Evolutionary conservation across 2,329 filamentous ascomycete genomes (phyloP).

Genomic region (Colletotrichum sp.): DNA sequence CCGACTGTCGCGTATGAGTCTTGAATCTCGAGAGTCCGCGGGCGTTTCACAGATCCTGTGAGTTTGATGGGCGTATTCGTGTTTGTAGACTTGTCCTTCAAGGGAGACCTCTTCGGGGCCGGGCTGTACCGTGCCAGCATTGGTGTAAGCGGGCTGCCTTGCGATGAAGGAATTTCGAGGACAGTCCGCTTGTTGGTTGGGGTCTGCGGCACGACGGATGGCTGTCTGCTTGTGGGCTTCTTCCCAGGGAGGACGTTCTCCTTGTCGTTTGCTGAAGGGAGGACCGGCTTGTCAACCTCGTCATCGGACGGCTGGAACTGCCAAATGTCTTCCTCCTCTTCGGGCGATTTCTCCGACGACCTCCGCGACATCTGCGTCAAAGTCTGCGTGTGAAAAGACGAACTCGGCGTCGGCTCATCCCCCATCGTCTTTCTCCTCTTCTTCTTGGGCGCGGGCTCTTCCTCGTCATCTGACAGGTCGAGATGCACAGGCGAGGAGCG

Average conservation of each 20-base stretch:
- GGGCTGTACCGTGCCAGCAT: constrained; percentile 44
- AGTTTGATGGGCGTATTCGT: constrained; percentile 5
- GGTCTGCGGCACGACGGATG: constrained; percentile 46
- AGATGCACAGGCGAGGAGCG: constrained; percentile 22
- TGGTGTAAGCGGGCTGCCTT: constrained; percentile 45
- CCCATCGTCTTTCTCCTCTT: constrained; percentile 32
- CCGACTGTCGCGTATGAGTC: constrained; percentile 47
- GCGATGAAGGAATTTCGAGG: constrained; percentile 50
- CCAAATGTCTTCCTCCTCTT: constrained; percentile 7
- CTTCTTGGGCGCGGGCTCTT: constrained; percentile 6
- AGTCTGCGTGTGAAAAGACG: constrained; percentile 45
- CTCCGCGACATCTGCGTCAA: constrained; percentile 47
- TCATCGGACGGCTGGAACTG: constrained; percentile 44
- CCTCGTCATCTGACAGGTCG: constrained; percentile 28
- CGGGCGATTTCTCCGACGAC: constrained; percentile 39
- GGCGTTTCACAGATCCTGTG: constrained; percentile 23
- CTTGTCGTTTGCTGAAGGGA: constrained; percentile 44
- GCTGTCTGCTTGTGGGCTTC: constrained; percentile 29
- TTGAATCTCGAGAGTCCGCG: constrained; percentile 43
- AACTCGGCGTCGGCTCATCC: constrained; percentile 29
- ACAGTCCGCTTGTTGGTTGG: constrained; percentile 35
- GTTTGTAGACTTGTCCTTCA: constrained; percentile 38
- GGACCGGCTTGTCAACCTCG: constrained; percentile 33
- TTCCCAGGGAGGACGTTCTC: constrained; percentile 19
- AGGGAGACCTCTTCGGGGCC: constrained; percentile 38